phyloP scores from a whole-genome alignment of 441 rosid genomes.

The Sinapis alba region DNA sequence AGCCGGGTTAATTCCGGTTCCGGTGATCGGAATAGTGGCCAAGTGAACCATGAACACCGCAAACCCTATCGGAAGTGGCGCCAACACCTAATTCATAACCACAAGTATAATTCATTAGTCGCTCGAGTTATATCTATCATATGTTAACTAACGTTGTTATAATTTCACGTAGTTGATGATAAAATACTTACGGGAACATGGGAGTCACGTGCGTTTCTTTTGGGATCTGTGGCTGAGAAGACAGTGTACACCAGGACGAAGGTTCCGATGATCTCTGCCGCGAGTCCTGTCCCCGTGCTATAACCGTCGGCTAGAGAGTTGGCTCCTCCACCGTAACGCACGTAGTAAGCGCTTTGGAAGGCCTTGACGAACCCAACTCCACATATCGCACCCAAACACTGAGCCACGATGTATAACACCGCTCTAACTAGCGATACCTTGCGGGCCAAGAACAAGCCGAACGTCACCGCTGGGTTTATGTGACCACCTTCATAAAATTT shows the following conservation, averaged over 20 bases:
- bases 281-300: conserved; percentile 64
- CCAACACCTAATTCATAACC: conserved; percentile 29
- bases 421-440: conserved; percentile 74
- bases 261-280: conserved; percentile 68
- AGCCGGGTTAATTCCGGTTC: conserved; percentile 37
- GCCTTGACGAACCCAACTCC: conserved; percentile 64
- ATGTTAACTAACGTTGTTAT: neutral
- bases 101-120: neutral
- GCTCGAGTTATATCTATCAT: neutral
- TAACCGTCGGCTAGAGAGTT: conserved; percentile 51
- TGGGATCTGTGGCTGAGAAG: conserved; percentile 69
- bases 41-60: conserved; percentile 44
- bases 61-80: conserved; percentile 42
- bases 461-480: conserved; percentile 80
- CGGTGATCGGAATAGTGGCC: conserved; percentile 42
- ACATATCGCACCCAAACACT: conserved; percentile 61
- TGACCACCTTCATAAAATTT: conserved; percentile 52
- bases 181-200: conserved; percentile 57
- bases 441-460: conserved; percentile 72
- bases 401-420: conserved; percentile 62
- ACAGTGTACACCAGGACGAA: conserved; percentile 71
- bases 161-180: neutral
- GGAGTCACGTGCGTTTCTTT: conserved; percentile 62
- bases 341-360: conserved; percentile 54
- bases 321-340: conserved; percentile 60